A percentile compares a stretch with the other conserved stretches of the same genome.
Conservation (phyloP, 2,329 filamentous ascomycete genomes). For the Aspergillus luchuensis region DNA sequence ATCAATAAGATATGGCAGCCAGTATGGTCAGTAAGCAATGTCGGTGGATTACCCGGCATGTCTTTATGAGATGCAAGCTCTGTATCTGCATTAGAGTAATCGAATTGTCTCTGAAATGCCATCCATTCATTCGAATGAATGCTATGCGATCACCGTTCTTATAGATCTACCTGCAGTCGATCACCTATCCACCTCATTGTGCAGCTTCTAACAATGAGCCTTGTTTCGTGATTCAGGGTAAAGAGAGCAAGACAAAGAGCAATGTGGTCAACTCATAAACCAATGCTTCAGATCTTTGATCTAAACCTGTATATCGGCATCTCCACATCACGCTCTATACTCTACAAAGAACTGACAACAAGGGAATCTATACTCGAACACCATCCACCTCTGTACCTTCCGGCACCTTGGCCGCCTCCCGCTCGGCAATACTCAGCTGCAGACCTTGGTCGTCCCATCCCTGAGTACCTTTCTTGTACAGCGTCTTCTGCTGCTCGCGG, state of each 20-base stretch:
- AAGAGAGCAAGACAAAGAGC: neutral
- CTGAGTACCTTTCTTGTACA: constrained; percentile 44
- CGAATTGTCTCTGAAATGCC: neutral
- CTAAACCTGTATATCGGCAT: neutral
- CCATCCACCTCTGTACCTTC: constrained; percentile 37
- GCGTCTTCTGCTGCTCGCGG: constrained; percentile 40
- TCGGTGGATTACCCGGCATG: neutral
- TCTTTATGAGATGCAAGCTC: too few relatives aligned
- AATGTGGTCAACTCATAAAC: neutral
- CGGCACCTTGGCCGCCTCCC: constrained; percentile 37
- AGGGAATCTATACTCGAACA: constrained; percentile 21
- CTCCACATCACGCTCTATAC: neutral
- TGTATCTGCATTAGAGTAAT: neutral
- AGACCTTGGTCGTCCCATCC: constrained; percentile 49
- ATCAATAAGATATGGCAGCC: too few relatives aligned
- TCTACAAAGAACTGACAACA: neutral
- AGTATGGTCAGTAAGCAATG: neutral
- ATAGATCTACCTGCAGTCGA: neutral
- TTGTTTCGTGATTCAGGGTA: neutral
- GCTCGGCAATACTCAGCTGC: constrained; percentile 40
- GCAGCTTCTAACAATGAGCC: neutral
- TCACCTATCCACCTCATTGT: neutral
- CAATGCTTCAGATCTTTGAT: neutral
- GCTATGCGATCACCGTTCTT: neutral
- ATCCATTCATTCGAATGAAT: neutral